Evolutionary conservation across 306 rosid species (phyloP).

Genomic region (Delonix regia): DNA sequence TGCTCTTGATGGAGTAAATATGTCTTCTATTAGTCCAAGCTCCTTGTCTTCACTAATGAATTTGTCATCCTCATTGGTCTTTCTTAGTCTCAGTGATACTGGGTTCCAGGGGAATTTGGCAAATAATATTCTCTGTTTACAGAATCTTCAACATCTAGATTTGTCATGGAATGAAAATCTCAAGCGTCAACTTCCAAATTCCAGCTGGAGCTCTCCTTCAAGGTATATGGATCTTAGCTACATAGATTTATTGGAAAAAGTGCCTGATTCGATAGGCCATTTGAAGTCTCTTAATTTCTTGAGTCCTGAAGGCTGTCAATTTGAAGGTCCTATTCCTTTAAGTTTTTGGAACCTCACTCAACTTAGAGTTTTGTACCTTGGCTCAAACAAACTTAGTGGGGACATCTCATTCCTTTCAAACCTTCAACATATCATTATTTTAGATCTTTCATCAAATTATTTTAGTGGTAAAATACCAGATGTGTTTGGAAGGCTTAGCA

Average conservation of each 20-base stretch:
- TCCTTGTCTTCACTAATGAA: slow-evolving; percentile 9
- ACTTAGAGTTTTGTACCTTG: background rate
- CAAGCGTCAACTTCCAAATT: background rate
- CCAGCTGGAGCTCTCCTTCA: background rate
- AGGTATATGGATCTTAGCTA: no score
- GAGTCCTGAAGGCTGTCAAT: no score
- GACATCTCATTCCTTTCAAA: slow-evolving; percentile 18
- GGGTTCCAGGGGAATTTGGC: background rate
- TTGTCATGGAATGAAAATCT: background rate
- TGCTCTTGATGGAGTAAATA: background rate
- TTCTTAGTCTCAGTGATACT: background rate
- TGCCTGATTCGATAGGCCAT: no score
- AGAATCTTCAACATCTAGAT: background rate
- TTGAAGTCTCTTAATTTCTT: no score
- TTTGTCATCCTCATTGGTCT: slow-evolving; percentile 28
- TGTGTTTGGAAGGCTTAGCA: no score
- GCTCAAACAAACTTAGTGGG: slow-evolving; percentile 7
- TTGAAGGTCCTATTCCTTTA: background rate
- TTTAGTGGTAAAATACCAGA: slow-evolving; percentile 4
- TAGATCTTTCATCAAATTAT: background rate
- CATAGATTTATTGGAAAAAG: no score
- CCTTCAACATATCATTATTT: background rate
- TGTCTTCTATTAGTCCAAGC: background rate
- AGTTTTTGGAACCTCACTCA: background rate
- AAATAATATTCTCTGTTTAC: background rate